Percentiles rank a stretch among this genome's conserved stretches.
Evolutionary conservation across 2,329 filamentous ascomycete genomes (phyloP).

Genomic region (Hypoxylon sp.): DNA sequence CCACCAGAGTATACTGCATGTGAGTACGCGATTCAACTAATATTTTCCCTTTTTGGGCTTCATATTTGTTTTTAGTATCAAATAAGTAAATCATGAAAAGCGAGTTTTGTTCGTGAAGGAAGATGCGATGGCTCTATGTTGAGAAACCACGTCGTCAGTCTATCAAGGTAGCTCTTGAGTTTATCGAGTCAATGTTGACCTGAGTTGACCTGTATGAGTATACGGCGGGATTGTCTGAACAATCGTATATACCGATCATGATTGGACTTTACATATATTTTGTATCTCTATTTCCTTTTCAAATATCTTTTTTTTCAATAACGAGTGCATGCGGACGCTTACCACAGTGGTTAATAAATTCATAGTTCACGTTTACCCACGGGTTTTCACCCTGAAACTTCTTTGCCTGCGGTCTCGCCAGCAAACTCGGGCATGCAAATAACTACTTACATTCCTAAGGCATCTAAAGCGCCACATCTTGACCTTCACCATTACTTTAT

Average conservation of each 20-base stretch:
- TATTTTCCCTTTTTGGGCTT: not conserved
- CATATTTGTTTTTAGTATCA: not conserved
- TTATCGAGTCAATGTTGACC: not conserved
- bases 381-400: not conserved
- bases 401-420: slow-evolving; percentile 7
- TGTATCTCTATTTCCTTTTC: not conserved
- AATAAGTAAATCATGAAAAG: not conserved
- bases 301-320: not conserved
- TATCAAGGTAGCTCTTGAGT: not conserved
- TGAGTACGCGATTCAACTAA: slow-evolving; percentile 22
- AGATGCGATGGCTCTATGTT: not conserved
- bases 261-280: not conserved
- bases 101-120: not conserved
- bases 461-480: slow-evolving; percentile 24
- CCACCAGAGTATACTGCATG: slow-evolving; percentile 10
- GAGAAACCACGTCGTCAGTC: not conserved
- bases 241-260: not conserved
- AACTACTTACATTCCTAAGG: slow-evolving; percentile 10
- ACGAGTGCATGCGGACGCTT: not conserved
- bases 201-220: not conserved
- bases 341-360: slow-evolving; percentile 16
- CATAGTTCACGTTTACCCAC: slow-evolving; percentile 8
- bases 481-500: not conserved
- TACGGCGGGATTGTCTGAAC: not conserved
- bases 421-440: slow-evolving; percentile 33